Evolutionary conservation across 2,329 filamentous ascomycete genomes (phyloP).

Genomic region (Paramyrothecium roridum): DNA sequence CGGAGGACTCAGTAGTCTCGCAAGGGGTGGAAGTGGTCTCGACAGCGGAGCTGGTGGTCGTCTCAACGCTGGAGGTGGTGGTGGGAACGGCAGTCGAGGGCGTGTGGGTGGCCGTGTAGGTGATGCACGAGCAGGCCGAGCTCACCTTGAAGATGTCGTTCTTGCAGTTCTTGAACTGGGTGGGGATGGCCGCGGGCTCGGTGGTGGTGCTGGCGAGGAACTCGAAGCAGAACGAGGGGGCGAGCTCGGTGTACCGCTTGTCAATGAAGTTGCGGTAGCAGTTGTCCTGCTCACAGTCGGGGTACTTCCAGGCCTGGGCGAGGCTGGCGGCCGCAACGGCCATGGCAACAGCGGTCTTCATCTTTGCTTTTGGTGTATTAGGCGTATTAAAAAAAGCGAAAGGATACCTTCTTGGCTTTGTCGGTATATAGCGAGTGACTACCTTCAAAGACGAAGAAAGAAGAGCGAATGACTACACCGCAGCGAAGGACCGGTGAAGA

Average conservation of each 20-base stretch:
- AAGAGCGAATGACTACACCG: conserved; percentile 1
- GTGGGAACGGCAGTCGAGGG: not conserved
- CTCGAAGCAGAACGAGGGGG: conserved; percentile 16
- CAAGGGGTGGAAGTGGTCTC: not conserved
- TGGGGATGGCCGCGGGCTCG: not conserved
- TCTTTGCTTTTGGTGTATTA: not conserved
- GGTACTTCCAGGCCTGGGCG: not conserved
- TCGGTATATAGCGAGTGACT: not conserved
- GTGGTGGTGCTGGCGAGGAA: conserved; percentile 11
- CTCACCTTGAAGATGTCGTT: not conserved
- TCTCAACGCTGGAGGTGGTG: not conserved
- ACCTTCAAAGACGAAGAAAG: not conserved
- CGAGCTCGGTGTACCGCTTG: conserved; percentile 12
- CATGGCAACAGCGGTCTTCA: not conserved
- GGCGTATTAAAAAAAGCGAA: not conserved
- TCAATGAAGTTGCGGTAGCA: conserved; percentile 24
- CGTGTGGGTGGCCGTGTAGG: conserved; percentile 2
- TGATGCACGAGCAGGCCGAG: conserved; percentile 4
- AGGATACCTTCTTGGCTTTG: not conserved
- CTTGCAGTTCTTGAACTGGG: not conserved
- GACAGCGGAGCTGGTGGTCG: not conserved
- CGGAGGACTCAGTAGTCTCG: not conserved
- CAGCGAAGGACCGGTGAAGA: conserved; percentile 1
- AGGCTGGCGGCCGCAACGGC: conserved; percentile 1
- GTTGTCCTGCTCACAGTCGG: conserved; percentile 9